These are phyloP conservation scores for Alternaria viburni DNA, from an alignment of 2,329 filamentous ascomycete genomes.

Conservation along the genomic window DNA sequence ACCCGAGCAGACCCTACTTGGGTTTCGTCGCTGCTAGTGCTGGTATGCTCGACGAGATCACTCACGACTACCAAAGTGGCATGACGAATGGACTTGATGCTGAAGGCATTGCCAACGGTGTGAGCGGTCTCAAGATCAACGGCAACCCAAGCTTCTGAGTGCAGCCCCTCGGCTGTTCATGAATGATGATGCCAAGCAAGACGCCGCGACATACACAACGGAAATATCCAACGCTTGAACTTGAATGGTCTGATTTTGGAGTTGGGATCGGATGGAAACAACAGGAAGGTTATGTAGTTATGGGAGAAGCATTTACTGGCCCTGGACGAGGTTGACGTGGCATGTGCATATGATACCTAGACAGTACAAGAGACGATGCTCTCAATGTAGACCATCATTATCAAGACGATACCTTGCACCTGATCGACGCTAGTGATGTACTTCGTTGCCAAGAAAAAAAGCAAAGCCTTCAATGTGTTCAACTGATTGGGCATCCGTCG, in stretches of 20 bases:
- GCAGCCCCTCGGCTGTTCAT: background rate
- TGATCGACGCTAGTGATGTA: background rate
- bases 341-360: slow-evolving; percentile 19
- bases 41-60: slow-evolving; percentile 65
- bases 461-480: background rate
- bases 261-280: background rate
- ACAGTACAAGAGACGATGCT: background rate
- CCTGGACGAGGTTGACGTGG: background rate
- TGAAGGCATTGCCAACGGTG: slow-evolving; percentile 32
- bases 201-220: background rate
- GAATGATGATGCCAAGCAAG: background rate
- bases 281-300: background rate
- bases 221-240: background rate
- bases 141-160: slow-evolving; percentile 23
- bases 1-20: slow-evolving; percentile 77
- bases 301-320: slow-evolving; percentile 6
- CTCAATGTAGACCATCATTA: background rate
- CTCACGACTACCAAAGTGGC: slow-evolving; percentile 34
- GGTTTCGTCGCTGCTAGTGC: slow-evolving; percentile 83
- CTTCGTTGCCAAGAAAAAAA: background rate
- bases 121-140: slow-evolving; percentile 28
- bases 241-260: background rate
- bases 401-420: background rate
- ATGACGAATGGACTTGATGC: slow-evolving; percentile 14
- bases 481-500: too few species aligned